Base-by-base conservation (phyloP, 495 filamentous ascomycete genomes). In the Patellaria atrata region DNA sequence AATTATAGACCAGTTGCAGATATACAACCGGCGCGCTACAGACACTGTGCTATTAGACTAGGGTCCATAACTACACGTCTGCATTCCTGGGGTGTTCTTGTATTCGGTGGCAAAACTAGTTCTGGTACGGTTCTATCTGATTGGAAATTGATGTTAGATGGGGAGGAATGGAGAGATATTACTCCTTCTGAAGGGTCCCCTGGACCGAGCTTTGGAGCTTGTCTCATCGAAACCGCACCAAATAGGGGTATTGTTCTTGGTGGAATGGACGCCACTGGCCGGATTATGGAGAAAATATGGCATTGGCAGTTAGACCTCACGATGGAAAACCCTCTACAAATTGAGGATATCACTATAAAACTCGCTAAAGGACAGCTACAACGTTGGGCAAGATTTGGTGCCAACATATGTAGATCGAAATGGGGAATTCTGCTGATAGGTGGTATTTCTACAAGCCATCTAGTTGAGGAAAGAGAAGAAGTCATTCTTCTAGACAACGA, bases 101-200 rank as follows among this genome's bases (percentile, higher is more conserved):
- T 84, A 9, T 71, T 71, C 51, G 79, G 79, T n/a, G 82, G 82
- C 1, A 82, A 73, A 48, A 65, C 65, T 3, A 71, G 65, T 20
- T 48, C 67, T 32, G 68, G 64, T 14, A 52, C 44, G 4, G 57
- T 75, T 4, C 63, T 78, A 14, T 54, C 63, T 18, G 73, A 68
- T 2, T 85, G 70, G 64, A 55, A 78, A 12, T 33, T 87, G 2
- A 86, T 79, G 70, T 60, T 58, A 36, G 60, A 67, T 16, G 47
- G 56, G 22, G 37, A 57, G 11, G 70, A 65, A 16, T 80, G 74
- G 75, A 39, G 54, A 34, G 43, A 46, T 3, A 33, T 72, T 44
- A 9, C 60, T 37, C 35, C 73, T 44, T 35, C 43, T 46, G 41
- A 53, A 47, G 25, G 50, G 4, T 39, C 32, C 0, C 68, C 71